Base-by-base conservation (phyloP, 78 protist species). In the Dictyostelium citrinum region DNA sequence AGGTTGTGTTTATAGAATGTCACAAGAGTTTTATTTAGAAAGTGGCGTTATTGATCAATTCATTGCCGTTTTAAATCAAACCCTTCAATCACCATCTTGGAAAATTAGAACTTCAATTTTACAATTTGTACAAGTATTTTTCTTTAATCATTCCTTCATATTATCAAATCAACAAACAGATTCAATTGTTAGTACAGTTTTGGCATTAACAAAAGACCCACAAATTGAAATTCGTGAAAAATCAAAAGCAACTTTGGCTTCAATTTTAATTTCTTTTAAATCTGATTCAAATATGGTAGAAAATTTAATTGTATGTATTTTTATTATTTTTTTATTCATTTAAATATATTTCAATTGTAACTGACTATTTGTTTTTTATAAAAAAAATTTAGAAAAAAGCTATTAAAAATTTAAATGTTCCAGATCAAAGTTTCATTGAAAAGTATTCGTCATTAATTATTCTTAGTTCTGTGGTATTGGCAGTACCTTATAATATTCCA, bases 161-260 rank as follows among this genome's bases (percentile, higher is more conserved):
- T 33, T 88, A 5, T 67, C 84, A 14, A 31, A 68, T 16, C 58
- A 88, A 4, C 93, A 88, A 68, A n/a, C 17, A 2, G 93, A 88
- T 22, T n/a, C 79, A 10, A 17, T 76, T n/a, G 51, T 43, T 33
- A n/a, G 67, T 22, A 33, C 71, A 2, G 85, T 88, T 7, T 8
- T 78, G 2, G 20, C 24, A 11, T 33, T 41, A 20, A 78, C 45
- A 8, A 31, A 55, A 43, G 93, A 88, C 37, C 24, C 84, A 3
- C 93, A 88, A 39, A 88, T 88, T 33, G 93, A 88, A 79, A 83
- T 88, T 33, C 41, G 93, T 24, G 93, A 88, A 55, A 43, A 31
- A 29, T 83, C 86, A 20, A 77, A 78, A 49, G 24, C 74, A 11
- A 88, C 93, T 7, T 58, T 88, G 1, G 81, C 84, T 17, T 88